phyloP scores from a whole-genome alignment of 257 asterid species.

The Rehmannia glutinosa region DNA sequence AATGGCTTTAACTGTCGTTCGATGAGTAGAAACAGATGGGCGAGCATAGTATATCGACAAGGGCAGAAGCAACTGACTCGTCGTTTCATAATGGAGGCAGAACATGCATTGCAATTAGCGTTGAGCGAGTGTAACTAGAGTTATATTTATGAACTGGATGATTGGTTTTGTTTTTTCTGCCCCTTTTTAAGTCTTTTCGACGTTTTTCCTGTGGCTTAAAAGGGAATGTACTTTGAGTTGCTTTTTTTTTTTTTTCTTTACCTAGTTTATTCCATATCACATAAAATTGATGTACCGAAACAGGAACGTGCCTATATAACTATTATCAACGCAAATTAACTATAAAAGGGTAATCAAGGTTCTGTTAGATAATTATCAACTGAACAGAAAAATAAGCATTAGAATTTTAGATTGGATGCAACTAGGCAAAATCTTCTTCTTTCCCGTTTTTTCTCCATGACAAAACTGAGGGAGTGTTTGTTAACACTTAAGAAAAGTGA shows the following conservation, averaged over 20 bases:
- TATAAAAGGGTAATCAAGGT: too few relatives aligned
- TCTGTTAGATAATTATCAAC: too few relatives aligned
- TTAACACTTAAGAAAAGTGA: too few relatives aligned
- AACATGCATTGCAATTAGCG: constrained; percentile 76
- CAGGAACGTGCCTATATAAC: background rate
- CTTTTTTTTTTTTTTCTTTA: too few relatives aligned
- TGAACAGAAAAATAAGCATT: too few relatives aligned
- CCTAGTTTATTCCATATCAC: background rate
- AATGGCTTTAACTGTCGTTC: constrained; percentile 13
- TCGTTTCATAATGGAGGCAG: constrained; percentile 69
- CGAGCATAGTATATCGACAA: constrained; percentile 59
- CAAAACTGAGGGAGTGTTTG: too few relatives aligned
- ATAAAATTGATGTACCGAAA: background rate
- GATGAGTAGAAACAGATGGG: constrained; percentile 48
- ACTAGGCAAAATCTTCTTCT: too few relatives aligned
- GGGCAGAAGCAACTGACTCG: constrained; percentile 82
- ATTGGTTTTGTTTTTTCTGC: background rate
- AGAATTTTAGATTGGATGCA: too few relatives aligned
- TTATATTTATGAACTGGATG: background rate
- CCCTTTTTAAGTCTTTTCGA: background rate
- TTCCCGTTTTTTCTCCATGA: too few relatives aligned
- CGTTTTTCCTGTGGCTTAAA: background rate
- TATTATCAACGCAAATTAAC: too few relatives aligned
- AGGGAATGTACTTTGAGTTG: background rate
- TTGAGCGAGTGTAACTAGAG: constrained; percentile 39